phyloP scores from a whole-genome alignment of 768 basidiomycete species.

The Auricularia auricula-judae region DNA sequence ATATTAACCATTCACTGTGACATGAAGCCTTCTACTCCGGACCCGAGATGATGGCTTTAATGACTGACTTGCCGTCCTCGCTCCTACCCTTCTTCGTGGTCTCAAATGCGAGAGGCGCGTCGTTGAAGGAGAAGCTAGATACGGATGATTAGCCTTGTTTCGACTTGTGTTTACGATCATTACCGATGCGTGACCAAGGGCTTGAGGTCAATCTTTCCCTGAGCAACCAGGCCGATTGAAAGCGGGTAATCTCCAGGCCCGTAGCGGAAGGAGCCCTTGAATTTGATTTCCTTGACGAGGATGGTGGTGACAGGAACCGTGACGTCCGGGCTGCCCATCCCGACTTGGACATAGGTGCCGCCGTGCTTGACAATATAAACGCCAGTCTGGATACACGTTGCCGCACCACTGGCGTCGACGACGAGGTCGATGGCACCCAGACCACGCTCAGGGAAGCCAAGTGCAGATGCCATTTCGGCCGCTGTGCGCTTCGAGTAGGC shows the following conservation, averaged over 20 bases:
- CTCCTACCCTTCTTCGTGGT: conserved; percentile 73
- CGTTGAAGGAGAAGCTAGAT: conserved; percentile 48
- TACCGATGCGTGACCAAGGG: conserved; percentile 84
- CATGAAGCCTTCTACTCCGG: conserved; percentile 35
- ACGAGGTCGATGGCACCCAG: conserved; percentile 68
- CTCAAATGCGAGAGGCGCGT: conserved; percentile 72
- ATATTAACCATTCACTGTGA: too few species aligned
- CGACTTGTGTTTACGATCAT: conserved; percentile 7
- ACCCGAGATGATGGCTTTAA: conserved; percentile 83
- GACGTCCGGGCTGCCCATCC: conserved; percentile 74
- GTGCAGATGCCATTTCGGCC: conserved; percentile 45
- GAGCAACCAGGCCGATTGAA: conserved; percentile 72
- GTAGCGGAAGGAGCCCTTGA: conserved; percentile 91
- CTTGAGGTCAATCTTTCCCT: conserved; percentile 76
- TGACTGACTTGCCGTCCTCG: conserved; percentile 75
- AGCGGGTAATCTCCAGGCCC: conserved; percentile 81
- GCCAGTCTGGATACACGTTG: conserved; percentile 86
- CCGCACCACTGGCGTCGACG: conserved; percentile 87
- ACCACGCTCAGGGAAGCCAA: conserved; percentile 66
- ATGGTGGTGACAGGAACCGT: conserved; percentile 52
- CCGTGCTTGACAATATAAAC: conserved; percentile 11
- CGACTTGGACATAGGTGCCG: conserved; percentile 47
- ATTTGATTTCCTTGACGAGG: conserved; percentile 64
- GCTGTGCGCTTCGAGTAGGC: conserved; percentile 69
- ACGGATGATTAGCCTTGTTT: too few species aligned